Evolutionary conservation across 2,329 filamentous ascomycete genomes (phyloP).

Genomic region (Hirsutella rhossiliensis): DNA sequence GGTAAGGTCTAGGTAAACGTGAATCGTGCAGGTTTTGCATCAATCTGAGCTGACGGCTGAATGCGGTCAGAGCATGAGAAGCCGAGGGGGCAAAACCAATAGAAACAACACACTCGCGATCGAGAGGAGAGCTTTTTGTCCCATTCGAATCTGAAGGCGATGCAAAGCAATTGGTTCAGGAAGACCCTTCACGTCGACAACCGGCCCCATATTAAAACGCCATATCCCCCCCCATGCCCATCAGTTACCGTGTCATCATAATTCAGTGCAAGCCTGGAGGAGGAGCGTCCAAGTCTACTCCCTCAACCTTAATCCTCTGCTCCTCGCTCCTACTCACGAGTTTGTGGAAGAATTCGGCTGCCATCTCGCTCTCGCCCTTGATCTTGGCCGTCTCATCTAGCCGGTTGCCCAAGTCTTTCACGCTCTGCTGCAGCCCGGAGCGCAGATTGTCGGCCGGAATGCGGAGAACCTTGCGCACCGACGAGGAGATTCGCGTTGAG

Average conservation of each 20-base stretch:
- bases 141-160: background rate
- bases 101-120: too few relatives aligned
- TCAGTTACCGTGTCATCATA: background rate
- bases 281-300: conserved; percentile 42
- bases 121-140: too few relatives aligned
- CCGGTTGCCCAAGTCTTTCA: conserved; percentile 69
- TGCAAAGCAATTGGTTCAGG: background rate
- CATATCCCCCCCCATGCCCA: background rate
- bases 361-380: conserved; percentile 72
- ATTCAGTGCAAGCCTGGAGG: conserved; percentile 24
- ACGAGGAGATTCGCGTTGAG: conserved; percentile 67
- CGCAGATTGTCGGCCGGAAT: conserved; percentile 80
- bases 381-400: conserved; percentile 77
- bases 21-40: too few relatives aligned
- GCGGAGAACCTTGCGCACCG: conserved; percentile 81
- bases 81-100: too few relatives aligned
- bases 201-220: background rate
- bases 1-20: too few relatives aligned
- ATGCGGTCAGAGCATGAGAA: too few relatives aligned
- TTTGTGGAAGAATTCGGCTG: conserved; percentile 81
- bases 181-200: background rate
- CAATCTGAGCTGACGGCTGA: too few relatives aligned
- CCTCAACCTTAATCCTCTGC: conserved; percentile 36
- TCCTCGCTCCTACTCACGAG: conserved; percentile 55
- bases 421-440: conserved; percentile 67